Percentiles rank a stretch among this genome's conserved stretches.
Evolutionary conservation across 106 monocot species (phyloP).

Genomic region (Acorus gramineus): DNA sequence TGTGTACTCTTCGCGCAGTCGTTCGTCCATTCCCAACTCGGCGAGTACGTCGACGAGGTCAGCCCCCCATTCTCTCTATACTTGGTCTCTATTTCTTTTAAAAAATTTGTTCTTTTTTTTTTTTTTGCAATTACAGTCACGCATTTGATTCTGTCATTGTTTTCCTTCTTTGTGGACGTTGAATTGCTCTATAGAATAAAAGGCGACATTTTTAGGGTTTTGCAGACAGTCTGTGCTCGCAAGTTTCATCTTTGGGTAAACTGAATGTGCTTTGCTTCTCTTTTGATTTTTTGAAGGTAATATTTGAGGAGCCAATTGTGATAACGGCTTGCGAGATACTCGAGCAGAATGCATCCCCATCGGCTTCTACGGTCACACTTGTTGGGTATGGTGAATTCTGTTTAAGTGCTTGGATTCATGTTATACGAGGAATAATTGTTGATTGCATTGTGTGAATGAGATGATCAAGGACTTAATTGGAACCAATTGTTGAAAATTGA

Average conservation of each 20-base stretch:
- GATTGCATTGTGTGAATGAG: too few species aligned
- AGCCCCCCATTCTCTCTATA: slow-evolving; percentile 1
- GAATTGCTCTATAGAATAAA: too few species aligned
- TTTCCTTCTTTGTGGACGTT: too few species aligned
- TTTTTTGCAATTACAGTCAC: not conserved
- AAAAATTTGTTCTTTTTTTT: not conserved
- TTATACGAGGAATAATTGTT: too few species aligned
- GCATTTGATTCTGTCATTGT: too few species aligned
- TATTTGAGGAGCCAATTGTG: slow-evolving; percentile 84
- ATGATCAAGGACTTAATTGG: too few species aligned
- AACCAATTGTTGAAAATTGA: too few species aligned
- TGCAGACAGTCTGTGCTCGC: not conserved
- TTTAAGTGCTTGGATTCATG: too few species aligned
- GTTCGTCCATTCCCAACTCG: slow-evolving; percentile 74
- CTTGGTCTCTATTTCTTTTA: not conserved
- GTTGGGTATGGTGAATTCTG: slow-evolving; percentile 43
- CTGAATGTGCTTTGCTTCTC: not conserved
- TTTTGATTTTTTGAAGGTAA: slow-evolving; percentile 34
- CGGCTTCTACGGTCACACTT: slow-evolving; percentile 52
- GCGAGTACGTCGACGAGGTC: slow-evolving; percentile 97
- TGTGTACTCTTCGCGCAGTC: slow-evolving; percentile 77
- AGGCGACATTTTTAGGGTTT: too few species aligned
- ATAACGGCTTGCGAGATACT: slow-evolving; percentile 91
- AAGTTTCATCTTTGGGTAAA: not conserved
- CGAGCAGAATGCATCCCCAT: slow-evolving; percentile 86